Evolutionary conservation across 2,329 filamentous ascomycete species (phyloP), one percentile per base, ranked within the genome.

Genomic region (Rhinocladiella similis): DNA sequence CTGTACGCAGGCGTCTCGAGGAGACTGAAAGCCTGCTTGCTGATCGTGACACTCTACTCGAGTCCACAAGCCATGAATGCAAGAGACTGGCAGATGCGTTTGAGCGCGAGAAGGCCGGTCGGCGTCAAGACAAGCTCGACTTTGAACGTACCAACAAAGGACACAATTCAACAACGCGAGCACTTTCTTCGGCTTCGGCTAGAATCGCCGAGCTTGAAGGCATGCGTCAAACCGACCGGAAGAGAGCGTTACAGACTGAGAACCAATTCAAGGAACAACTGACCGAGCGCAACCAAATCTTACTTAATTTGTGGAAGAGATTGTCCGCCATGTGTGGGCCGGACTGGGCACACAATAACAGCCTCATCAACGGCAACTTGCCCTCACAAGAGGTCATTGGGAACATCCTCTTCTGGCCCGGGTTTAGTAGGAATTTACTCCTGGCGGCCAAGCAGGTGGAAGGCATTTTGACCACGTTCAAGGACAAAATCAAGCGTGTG

Each of bases 11-110:
- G 10, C 84, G 90, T 12, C 75, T 96, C 27, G 84, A 87, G n/a
- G 92, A 97, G 70, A 97, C 95, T 72, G 92, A 97, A 61, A 86
- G 88, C 52, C 82, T 96, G 64, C 87, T 99, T 68, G 91, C 92
- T 67, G 90, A 93, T 70, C 90, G 93, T 13, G 94, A 97, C 69
- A 82, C 86, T 2, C 80, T 97, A 4, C 83, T 99, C 9, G 94
- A 99, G 72, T 90, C 87, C 22, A 90, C 94, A 67, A 90, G 88
- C 2, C 82, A 97, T 19, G 94, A 99, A 71, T 88, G 86, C 52
- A 85, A 90, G 57, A 91, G 91, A 66, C 78, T 97, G 10, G 86
- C 86, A 1, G 93, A 97, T 63, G 80, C 96, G 51, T 85, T 97
- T 13, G 93, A 97, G 49, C 95, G 95, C 67, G 94, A 99, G 74